Base-by-base conservation (phyloP, 352 stramenopile species). In the Phytophthora pluvialis region DNA sequence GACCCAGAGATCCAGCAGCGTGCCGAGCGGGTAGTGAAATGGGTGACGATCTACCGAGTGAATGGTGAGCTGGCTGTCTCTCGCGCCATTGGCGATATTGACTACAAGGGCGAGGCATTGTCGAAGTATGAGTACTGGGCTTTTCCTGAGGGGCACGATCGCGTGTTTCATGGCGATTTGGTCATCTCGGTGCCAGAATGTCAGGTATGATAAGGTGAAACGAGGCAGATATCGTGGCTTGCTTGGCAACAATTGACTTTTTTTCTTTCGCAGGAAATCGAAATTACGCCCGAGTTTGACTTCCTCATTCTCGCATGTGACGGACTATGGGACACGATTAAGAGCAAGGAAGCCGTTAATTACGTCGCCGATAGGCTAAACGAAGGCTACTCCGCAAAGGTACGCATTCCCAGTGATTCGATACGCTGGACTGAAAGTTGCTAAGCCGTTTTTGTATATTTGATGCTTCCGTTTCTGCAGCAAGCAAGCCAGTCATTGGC, bases 31-130 rank as follows among this genome's bases (percentile, higher is more conserved):
- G 86, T 96, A 8, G 86, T 96, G 35, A 85, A 90, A 52, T 93
- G 86, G 84, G 83, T 96, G 21, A 90, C 84, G 33, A 91, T 96
- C 31, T 93, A 92, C 54, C 80, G 88, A 39, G 88, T 98, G 11
- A 97, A 98, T 57, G 91, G 91, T 45, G 94, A 98, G 52, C 77
- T 98, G n/a, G 93, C 94, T 13, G 88, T 98, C 8, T 97, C 90
- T 33, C 84, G 93, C 15, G 89, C 93, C 9, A 97, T 98, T 63
- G 93, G 93, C 28, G 93, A 98, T 64, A 91, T 96, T 59, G 86
- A 95, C 45, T 98, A 98, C 67, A 98, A 98, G 65, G 83, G 83
- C 3, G 75, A 81, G 28, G 71, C 81, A 12, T 71, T 94, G 16
- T 78, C 74, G 2, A 86, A 88, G 13, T 96, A 94, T 60, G 77